Base-by-base conservation (phyloP, 768 basidiomycete species). In the Mycena haematopus region DNA sequence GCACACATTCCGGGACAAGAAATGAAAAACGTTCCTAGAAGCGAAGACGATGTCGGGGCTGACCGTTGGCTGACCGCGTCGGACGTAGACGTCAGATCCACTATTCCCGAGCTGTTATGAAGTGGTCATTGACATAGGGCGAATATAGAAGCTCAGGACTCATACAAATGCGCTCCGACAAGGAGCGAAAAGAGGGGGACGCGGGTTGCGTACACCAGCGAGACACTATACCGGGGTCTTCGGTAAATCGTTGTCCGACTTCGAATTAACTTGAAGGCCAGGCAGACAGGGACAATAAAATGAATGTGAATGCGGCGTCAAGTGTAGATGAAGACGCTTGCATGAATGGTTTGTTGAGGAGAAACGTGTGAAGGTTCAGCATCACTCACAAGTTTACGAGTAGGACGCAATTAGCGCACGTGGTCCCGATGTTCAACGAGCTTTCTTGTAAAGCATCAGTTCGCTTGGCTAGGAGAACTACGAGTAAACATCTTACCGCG, bases 151-250 rank as follows among this genome's bases (percentile, higher is more conserved):
- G 25, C 11, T 38, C 4, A 10, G 49, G 0, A 56, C 64, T 61
- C 42, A 65, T 58, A 66, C 53, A 27, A 66, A 66, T 25, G 65
- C 65, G 58, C 54, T 7, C 49, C 65, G 3, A 63, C 54, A 21
- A 66, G 59, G 2, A 52, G 6, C 8, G 65, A 62, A 49, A 66
- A 66, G 10, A 63, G 9, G 1, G 63, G 27, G 11, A 61, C 56
- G 6, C 65, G 65, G 3, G 56, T 15, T 2, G 54, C 54, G 31
- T 62, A 66, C 2, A 87, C 24, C 75, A 83, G 65, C 77, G 82
- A 62, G 77, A 81, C 57, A 72, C 77, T 42, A 33, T 33, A n/a
- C 50, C 50, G 11, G 40, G 21, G 36, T 62, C 57, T 7, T 66
- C 36, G 21, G 51, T 47, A 21, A 56, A 19, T n/a, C 65, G 45